Evolutionary conservation across 2,329 filamentous ascomycete genomes (phyloP).

Genomic region (Paecilomyces sp.): DNA sequence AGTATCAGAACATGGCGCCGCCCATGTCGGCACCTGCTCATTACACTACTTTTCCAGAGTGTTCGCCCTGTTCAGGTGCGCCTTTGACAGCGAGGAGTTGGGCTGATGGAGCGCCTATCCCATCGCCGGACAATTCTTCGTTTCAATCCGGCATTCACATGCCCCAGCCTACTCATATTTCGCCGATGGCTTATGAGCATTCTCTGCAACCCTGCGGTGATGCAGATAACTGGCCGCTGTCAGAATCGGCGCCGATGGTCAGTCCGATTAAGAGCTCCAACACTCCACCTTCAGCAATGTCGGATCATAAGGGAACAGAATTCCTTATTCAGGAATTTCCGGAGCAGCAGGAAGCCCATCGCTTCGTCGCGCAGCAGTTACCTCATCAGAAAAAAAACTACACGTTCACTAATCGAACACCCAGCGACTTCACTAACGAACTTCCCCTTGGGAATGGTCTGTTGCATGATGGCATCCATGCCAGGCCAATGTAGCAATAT

Average conservation of each 20-base stretch:
- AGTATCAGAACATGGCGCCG: constrained; percentile 29
- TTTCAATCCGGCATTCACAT: constrained; percentile 28
- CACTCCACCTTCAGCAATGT: constrained; percentile 14
- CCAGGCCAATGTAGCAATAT: neutral
- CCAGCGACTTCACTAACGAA: constrained; percentile 25
- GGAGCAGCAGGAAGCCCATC: constrained; percentile 37
- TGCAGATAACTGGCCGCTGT: constrained; percentile 18
- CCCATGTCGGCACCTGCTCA: constrained; percentile 39
- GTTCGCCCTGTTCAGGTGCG: constrained; percentile 28
- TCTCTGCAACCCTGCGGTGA: constrained; percentile 21
- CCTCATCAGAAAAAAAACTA: constrained; percentile 35
- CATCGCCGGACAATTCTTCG: constrained; percentile 31
- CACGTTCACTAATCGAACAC: constrained; percentile 37
- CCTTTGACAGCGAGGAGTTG: constrained; percentile 35
- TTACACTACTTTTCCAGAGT: constrained; percentile 36
- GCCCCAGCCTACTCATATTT: constrained; percentile 26
- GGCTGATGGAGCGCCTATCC: constrained; percentile 31
- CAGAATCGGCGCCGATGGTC: constrained; percentile 25
- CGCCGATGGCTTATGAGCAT: constrained; percentile 31
- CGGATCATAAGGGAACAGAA: constrained; percentile 28
- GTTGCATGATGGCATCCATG: neutral
- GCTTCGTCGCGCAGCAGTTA: constrained; percentile 35
- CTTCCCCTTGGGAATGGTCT: neutral
- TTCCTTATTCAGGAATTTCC: constrained; percentile 40
- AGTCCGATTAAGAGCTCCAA: constrained; percentile 24